A percentile compares a stretch with the other conserved stretches of the same genome.
These are phyloP conservation scores for Colletotrichum euphorbiae DNA, from an alignment of 2,329 filamentous ascomycete genomes.

Conservation along the genomic window DNA sequence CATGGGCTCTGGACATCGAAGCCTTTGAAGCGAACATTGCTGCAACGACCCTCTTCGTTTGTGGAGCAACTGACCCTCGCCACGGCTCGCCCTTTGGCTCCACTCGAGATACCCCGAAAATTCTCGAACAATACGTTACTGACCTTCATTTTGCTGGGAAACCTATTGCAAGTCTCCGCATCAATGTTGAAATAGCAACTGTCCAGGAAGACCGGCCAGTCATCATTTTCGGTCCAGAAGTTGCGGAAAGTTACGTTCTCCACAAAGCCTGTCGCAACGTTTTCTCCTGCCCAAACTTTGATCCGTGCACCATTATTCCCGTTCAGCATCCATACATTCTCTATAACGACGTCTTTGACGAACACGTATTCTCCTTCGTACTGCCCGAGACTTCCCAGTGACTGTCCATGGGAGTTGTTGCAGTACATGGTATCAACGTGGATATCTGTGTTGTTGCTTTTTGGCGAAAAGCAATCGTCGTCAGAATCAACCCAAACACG, in stretches of 20 bases:
- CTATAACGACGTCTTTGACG: slow-evolving; percentile 67
- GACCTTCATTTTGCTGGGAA: slow-evolving; percentile 68
- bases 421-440: slow-evolving; percentile 71
- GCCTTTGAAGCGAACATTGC: slow-evolving; percentile 64
- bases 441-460: slow-evolving; percentile 69
- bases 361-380: slow-evolving; percentile 65
- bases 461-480: slow-evolving; percentile 71
- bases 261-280: slow-evolving; percentile 69
- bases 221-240: slow-evolving; percentile 69
- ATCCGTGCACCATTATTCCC: slow-evolving; percentile 66
- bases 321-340: slow-evolving; percentile 68
- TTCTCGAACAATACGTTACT: slow-evolving; percentile 70
- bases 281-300: slow-evolving; percentile 69
- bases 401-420: slow-evolving; percentile 68
- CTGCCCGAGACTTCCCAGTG: slow-evolving; percentile 69
- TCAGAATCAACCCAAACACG: slow-evolving; percentile 64
- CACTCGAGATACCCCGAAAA: slow-evolving; percentile 67
- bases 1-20: slow-evolving; percentile 66
- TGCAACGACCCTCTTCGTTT: slow-evolving; percentile 63
- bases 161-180: slow-evolving; percentile 60
- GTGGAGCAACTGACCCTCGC: slow-evolving; percentile 66
- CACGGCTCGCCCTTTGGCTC: slow-evolving; percentile 64
- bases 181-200: slow-evolving; percentile 71
- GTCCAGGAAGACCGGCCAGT: slow-evolving; percentile 67
- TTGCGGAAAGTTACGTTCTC: slow-evolving; percentile 72